A percentile compares a stretch with the other conserved stretches of the same genome.
phyloP scores from a whole-genome alignment of 2,329 filamentous ascomycete species.

The Colletotrichum musae region DNA sequence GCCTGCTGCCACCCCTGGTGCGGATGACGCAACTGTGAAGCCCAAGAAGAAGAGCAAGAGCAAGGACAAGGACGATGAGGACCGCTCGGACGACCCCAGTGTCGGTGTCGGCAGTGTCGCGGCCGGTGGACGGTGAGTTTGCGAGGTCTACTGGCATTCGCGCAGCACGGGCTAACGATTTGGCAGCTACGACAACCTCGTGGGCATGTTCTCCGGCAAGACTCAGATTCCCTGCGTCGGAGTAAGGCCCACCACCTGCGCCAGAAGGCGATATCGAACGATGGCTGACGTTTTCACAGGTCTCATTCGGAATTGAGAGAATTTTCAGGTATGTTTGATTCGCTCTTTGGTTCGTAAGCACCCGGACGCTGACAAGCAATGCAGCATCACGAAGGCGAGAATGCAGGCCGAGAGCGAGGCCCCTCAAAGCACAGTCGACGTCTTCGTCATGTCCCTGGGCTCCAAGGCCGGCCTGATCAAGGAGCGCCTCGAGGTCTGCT shows the following conservation, averaged over 20 bases:
- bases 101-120: constrained; percentile 88
- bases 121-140: constrained; percentile 76
- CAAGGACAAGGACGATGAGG: constrained; percentile 69
- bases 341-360: background rate
- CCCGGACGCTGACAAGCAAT: background rate
- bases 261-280: background rate
- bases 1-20: constrained; percentile 57
- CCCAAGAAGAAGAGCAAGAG: constrained; percentile 65
- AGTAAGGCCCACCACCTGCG: constrained; percentile 21
- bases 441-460: constrained; percentile 95
- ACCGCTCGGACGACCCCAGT: constrained; percentile 83
- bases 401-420: constrained; percentile 72
- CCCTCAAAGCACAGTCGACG: constrained; percentile 79
- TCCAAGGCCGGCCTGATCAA: constrained; percentile 85
- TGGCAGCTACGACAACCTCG: constrained; percentile 92
- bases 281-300: constrained; percentile 64
- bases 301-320: constrained; percentile 92
- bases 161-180: constrained; percentile 50
- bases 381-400: constrained; percentile 86
- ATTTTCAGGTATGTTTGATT: constrained; percentile 72
- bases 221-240: constrained; percentile 90
- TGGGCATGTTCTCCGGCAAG: constrained; percentile 93
- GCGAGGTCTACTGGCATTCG: too few species aligned
- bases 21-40: constrained; percentile 53
- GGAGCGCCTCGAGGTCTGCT: constrained; percentile 86